These are phyloP conservation scores for Scleromitrula shiraiana DNA, from an alignment of 2,329 filamentous ascomycete genomes.

Conservation along the genomic window DNA sequence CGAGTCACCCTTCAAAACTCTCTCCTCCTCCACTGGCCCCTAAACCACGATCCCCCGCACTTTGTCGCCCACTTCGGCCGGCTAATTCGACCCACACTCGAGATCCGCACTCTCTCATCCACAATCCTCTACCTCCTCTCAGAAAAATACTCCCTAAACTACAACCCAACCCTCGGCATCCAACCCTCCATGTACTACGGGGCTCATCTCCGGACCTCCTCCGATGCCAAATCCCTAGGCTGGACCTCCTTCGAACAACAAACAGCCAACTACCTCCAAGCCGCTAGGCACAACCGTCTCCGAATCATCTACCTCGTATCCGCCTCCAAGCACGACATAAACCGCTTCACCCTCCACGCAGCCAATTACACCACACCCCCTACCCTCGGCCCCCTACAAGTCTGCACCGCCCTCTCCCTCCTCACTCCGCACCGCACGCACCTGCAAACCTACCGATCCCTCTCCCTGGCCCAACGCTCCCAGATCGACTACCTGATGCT, in stretches of 20 bases:
- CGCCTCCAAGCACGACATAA: neutral
- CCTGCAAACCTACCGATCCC: neutral
- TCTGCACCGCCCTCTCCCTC: neutral
- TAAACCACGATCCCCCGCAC: slow-evolving; percentile 15
- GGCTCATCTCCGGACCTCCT: slow-evolving; percentile 33
- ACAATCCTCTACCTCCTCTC: slow-evolving; percentile 26
- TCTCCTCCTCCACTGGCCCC: slow-evolving; percentile 19
- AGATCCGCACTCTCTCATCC: slow-evolving; percentile 19
- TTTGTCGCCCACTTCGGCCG: slow-evolving; percentile 19
- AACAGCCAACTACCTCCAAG: slow-evolving; percentile 5
- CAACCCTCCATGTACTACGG: slow-evolving; percentile 29
- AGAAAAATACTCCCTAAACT: slow-evolving; percentile 19
- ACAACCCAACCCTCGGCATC: slow-evolving; percentile 25
- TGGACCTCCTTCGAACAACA: slow-evolving; percentile 1
- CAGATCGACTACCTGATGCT: neutral
- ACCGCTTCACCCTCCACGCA: neutral
- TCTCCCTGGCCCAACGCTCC: neutral
- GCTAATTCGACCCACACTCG: slow-evolving; percentile 20
- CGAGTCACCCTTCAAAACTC: slow-evolving; percentile 20
- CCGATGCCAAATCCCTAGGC: slow-evolving; percentile 24
- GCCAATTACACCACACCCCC: neutral
- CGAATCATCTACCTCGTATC: neutral
- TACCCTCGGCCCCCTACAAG: neutral
- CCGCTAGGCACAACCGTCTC: slow-evolving; percentile 2
- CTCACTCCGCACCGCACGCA: neutral